A percentile compares a stretch with the other conserved stretches of the same genome.
Conservation (phyloP, 1,284 basidiomycete species). For the Apiotrichum gracile region DNA sequence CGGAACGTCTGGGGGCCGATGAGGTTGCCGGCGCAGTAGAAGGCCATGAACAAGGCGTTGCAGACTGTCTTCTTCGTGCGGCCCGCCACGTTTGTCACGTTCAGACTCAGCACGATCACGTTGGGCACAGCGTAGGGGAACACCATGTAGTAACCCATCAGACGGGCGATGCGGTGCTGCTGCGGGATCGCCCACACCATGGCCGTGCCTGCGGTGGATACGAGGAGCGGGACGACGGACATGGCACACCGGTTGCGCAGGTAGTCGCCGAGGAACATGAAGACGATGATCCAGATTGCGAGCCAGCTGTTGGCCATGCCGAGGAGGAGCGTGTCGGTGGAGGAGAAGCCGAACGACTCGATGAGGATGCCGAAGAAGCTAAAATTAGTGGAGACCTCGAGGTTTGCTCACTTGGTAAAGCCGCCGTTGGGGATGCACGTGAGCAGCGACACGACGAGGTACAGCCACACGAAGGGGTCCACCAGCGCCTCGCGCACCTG, state of each 20-base stretch:
- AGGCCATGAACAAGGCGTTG: slow-evolving; percentile 11
- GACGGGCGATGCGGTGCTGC: no score
- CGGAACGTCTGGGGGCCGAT: slow-evolving; percentile 13
- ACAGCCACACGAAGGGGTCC: slow-evolving; percentile 12
- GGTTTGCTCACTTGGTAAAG: neutral
- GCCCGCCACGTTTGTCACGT: slow-evolving; percentile 17
- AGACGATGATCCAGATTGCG: no score
- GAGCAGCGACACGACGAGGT: slow-evolving; percentile 5
- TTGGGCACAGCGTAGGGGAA: no score
- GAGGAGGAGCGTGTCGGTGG: no score
- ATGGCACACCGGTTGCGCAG: neutral
- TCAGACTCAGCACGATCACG: no score
- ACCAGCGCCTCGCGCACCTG: slow-evolving; percentile 26
- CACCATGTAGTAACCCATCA: no score
- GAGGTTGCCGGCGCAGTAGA: slow-evolving; percentile 11
- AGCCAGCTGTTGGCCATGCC: neutral
- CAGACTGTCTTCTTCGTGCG: slow-evolving; percentile 27
- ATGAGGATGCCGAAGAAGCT: no score
- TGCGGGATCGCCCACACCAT: no score
- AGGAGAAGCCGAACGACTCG: no score
- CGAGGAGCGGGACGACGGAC: neutral
- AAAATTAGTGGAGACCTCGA: neutral
- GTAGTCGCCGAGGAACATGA: neutral
- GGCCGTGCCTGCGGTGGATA: no score
- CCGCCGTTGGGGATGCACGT: slow-evolving; percentile 11